phyloP scores from a whole-genome alignment of 768 basidiomycete species.

The Leccinum fibrillosum region DNA sequence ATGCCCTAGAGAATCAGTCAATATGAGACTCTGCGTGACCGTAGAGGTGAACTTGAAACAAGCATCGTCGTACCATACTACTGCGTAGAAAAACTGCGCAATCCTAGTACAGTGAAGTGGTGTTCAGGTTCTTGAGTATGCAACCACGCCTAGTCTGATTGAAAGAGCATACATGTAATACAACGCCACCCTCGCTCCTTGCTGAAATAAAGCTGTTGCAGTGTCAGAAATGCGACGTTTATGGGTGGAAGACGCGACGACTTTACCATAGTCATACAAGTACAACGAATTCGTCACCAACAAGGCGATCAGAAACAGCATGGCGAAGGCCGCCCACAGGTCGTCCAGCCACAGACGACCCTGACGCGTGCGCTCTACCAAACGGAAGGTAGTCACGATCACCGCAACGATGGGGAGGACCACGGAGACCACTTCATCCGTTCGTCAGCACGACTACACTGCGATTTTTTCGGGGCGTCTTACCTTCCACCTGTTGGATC shows the following conservation, averaged over 20 bases:
- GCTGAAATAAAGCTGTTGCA: not conserved
- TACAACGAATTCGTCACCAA: not conserved
- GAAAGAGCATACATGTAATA: not conserved
- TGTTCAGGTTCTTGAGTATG: not conserved
- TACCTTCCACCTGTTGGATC: slow-evolving; percentile 4
- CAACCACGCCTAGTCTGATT: not conserved
- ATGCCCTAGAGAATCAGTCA: not conserved
- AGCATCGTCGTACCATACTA: not conserved
- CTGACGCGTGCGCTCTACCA: not conserved
- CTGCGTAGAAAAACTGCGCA: slow-evolving; percentile 6
- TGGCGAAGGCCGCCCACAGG: not conserved
- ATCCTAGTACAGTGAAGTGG: not conserved
- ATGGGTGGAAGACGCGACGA: not conserved
- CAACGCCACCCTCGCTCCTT: not conserved
- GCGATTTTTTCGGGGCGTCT: not conserved
- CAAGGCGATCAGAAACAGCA: not conserved
- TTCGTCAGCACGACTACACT: not conserved
- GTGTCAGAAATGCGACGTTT: not conserved
- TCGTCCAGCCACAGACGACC: slow-evolving; percentile 4
- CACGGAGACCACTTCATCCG: not conserved
- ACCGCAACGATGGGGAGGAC: slow-evolving; percentile 1
- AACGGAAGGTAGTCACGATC: not conserved
- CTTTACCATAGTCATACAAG: not conserved
- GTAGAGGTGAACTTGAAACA: not conserved
- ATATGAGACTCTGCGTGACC: not conserved